These are phyloP conservation scores for Gastrolobium bilobum DNA, from an alignment of 306 rosid species.

Conservation along the genomic window DNA sequence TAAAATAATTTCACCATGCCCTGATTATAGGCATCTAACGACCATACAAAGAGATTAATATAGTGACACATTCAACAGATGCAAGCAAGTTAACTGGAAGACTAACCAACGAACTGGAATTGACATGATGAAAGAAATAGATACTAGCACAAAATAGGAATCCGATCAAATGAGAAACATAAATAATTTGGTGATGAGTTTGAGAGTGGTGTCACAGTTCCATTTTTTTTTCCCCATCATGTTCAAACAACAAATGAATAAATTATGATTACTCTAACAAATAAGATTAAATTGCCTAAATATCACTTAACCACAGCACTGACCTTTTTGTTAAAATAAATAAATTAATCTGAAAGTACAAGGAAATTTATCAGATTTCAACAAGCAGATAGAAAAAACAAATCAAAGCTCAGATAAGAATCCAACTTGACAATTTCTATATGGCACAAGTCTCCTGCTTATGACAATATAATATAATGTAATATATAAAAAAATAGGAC, in stretches of 20 bases:
- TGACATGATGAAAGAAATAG: not conserved
- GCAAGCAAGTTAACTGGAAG: constrained; percentile 30
- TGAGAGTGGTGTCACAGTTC: not conserved
- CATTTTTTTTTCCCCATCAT: not conserved
- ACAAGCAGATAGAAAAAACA: constrained; percentile 30
- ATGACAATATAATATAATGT: not conserved
- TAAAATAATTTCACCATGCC: constrained; percentile 21
- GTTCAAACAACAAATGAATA: constrained; percentile 13
- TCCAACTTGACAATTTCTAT: constrained; percentile 15
- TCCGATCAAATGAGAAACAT: not conserved
- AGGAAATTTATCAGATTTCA: not conserved
- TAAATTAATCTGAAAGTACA: not conserved
- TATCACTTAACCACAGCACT: not conserved
- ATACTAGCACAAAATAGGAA: not conserved
- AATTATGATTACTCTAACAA: not conserved
- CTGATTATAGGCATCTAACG: constrained; percentile 32
- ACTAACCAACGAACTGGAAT: not conserved
- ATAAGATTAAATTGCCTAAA: not conserved
- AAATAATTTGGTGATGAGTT: constrained; percentile 4
- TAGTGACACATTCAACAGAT: constrained; percentile 23
- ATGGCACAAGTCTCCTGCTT: not conserved
- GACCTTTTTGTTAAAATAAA: not conserved
- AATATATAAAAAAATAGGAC: not conserved
- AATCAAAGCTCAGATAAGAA: constrained; percentile 35
- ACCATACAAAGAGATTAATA: constrained; percentile 22